Evolutionary conservation across 306 rosid species (phyloP), one percentile per base, ranked within the genome.

Genomic region (Quercus glauca): DNA sequence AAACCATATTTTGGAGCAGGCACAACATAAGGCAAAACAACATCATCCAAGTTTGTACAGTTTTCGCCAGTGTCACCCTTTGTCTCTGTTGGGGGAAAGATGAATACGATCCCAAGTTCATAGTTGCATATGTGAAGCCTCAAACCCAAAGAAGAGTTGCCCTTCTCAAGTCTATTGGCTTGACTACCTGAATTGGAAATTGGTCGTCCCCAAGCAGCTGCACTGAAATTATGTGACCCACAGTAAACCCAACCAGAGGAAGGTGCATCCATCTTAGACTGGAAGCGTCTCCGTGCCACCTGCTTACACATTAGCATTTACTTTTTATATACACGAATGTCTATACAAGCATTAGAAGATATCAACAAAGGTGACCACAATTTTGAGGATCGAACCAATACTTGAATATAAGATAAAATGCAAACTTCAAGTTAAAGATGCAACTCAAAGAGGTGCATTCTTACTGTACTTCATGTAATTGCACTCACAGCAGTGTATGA

Each of bases 221-320:
- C 96, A 80, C 96, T 91, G 78, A 92, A 92, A 86, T 92, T 91
- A 79, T 92, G 96, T 28, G 97, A 92, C 49, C 97, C 97, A 71
- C 92, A 91, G 67, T 91, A 92, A 57, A 91, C 88, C 97, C 97
- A 92, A 76, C 97, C 97, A 75, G 61, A 71, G 3, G 91, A 85
- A 85, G 86, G 82, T 71, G 79, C 81, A 64, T 58, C 89, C 63
- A 43, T 61, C 78, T 61, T 60, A 23, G 96, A 88, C 88, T 82
- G 87, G 83, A 92, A 92, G 71, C 88, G 79, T 79, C 97, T 91
- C 69, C 87, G 83, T 51, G 89, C 83, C 75, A 91, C 97, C 96
- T 92, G 90, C 69, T 73, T 57, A 72, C 71, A 33, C 55, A 76
- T 26, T 83, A 58, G 52, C 63, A 2, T 43, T 63, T 26, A 17